These are phyloP conservation scores for Diaporthe nobilis DNA, from an alignment of 2,329 filamentous ascomycete species.

Conservation along the genomic window DNA sequence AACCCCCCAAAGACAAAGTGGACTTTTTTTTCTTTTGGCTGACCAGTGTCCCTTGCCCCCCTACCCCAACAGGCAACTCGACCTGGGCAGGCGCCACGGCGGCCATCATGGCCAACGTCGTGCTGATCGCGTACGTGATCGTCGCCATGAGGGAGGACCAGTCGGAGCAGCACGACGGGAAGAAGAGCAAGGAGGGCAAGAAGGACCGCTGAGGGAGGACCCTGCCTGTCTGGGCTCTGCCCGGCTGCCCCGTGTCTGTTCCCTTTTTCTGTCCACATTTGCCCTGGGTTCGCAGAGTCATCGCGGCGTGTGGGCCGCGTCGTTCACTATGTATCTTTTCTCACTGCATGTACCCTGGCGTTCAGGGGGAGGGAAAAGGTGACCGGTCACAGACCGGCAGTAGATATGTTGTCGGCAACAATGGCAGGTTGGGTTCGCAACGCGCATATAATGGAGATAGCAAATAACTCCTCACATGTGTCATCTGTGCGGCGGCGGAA, in stretches of 20 bases:
- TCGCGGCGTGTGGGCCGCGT: neutral
- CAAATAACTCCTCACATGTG: neutral
- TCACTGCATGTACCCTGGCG: neutral
- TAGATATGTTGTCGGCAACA: neutral
- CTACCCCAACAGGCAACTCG: slow-evolving; percentile 73
- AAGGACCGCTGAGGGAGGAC: slow-evolving; percentile 59
- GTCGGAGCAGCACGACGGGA: slow-evolving; percentile 60
- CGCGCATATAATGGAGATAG: too few relatives aligned
- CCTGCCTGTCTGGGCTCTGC: neutral
- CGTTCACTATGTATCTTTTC: neutral
- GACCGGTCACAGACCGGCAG: neutral
- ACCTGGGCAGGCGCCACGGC: slow-evolving; percentile 89
- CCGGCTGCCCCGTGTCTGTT: neutral
- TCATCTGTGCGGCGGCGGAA: neutral
- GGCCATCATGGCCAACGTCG: slow-evolving; percentile 90
- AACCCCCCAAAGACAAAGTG: too few relatives aligned
- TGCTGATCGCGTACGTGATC: slow-evolving; percentile 90
- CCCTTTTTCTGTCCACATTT: neutral
- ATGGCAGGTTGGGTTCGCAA: neutral
- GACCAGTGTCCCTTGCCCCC: neutral
- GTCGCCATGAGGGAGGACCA: slow-evolving; percentile 92
- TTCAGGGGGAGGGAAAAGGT: neutral
- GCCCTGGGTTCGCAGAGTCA: neutral
- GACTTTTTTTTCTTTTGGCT: neutral
- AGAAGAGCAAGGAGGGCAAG: slow-evolving; percentile 59